Evolutionary conservation across 768 basidiomycete genomes (phyloP), one percentile per base, ranked within the genome.

Genomic region (Mycena metata): DNA sequence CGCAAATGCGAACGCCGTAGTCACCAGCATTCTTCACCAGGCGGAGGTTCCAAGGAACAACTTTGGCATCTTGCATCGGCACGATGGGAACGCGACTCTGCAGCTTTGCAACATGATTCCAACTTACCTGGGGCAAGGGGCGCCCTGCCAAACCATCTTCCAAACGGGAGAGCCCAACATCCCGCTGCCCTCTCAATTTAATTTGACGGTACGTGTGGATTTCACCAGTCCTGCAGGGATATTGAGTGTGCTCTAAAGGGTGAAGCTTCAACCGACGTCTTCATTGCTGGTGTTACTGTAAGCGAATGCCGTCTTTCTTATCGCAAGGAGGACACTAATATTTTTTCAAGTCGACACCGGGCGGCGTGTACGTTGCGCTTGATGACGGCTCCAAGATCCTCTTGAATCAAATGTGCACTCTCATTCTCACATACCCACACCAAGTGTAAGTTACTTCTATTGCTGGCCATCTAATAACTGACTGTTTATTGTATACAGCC

Each of bases 81-180:
- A 58, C 16, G 43, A 73, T 11, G 74, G 73, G 12, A 33, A 72
- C 21, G 73, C 75, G 41, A 73, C 66, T 13, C 70, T 81, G 26
- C 57, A 73, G 43, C 35, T 82, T 24, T 82, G 81, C 72, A 72
- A 72, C 11, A 45, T 74, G 11, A 70, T 77, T 5, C 77, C 79
- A 1, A 51, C 68, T 3, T 67, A 55, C 35, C 7, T 67, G 17
- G 13, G n/a, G 17, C n/a, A 43, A n/a, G n/a, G 56, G 6, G 36
- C 42, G 10, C 65, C 61, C 33, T 71, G 70, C 36, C 21, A 10
- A 23, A 12, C 36, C 11, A 56, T 72, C 26, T 72, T 21, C 41
- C 49, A 70, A 45, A 69, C 61, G 24, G 65, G 69, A 2, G n/a
- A 57, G 2, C 23, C 35, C 2, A 67, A 43, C n/a, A 19, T 72